These are phyloP conservation scores for Peronosclerospora sorghi DNA, from an alignment of 352 stramenopile genomes.

Conservation along the genomic window DNA sequence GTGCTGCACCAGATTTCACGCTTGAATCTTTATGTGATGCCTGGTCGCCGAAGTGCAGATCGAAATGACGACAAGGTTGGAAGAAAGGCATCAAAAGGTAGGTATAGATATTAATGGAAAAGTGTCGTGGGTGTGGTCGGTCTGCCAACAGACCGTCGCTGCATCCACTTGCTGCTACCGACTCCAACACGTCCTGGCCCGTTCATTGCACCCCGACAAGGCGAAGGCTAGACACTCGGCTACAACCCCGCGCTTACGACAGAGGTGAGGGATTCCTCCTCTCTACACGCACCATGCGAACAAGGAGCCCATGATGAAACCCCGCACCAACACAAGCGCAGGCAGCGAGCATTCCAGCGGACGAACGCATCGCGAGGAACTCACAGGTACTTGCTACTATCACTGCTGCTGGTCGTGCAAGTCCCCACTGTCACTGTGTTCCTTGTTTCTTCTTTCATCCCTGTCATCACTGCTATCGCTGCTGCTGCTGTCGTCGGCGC, in stretches of 20 bases:
- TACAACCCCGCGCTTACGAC: slow-evolving; percentile 3
- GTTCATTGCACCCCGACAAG: slow-evolving; percentile 17
- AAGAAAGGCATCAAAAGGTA: slow-evolving; percentile 42
- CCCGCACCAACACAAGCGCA: too few relatives aligned
- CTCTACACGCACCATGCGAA: too few relatives aligned
- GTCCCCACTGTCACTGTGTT: neutral
- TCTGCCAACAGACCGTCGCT: slow-evolving; percentile 49
- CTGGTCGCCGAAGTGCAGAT: slow-evolving; percentile 1
- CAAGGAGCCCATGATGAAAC: too few relatives aligned
- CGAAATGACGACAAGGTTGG: slow-evolving; percentile 43
- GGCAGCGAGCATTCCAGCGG: too few relatives aligned
- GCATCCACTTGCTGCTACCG: slow-evolving; percentile 61
- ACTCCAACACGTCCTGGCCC: slow-evolving; percentile 35
- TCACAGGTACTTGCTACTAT: too few relatives aligned
- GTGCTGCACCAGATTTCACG: slow-evolving; percentile 3
- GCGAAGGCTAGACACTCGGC: slow-evolving; percentile 15
- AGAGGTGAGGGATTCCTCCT: slow-evolving; percentile 9
- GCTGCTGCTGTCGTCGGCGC: too few relatives aligned
- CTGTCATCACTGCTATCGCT: slow-evolving; percentile 1
- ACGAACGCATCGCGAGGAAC: too few relatives aligned
- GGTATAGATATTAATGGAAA: too few relatives aligned
- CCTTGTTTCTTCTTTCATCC: too few relatives aligned
- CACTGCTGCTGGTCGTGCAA: neutral
- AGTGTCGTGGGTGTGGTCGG: too few relatives aligned
- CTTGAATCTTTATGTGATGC: neutral